A percentile compares a stretch with the other conserved stretches of the same genome.
These are phyloP conservation scores for Paecilomyces niveus DNA, from an alignment of 2,329 filamentous ascomycete genomes.

Conservation along the genomic window DNA sequence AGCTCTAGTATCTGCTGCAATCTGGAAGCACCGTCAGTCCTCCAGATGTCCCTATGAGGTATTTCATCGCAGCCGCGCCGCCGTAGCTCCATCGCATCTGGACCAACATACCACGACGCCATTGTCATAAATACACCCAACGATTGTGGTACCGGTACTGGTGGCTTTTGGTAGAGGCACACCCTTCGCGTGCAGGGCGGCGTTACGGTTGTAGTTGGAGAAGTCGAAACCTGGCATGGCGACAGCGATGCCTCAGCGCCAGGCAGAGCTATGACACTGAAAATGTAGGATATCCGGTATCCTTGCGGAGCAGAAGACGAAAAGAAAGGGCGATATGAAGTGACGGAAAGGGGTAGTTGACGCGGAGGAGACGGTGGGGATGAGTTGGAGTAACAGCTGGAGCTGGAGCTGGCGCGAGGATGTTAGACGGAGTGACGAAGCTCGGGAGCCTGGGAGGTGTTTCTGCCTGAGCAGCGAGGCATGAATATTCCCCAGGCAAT, in stretches of 20 bases:
- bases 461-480: slow-evolving; percentile 16
- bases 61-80: background rate
- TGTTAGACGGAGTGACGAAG: slow-evolving; percentile 35
- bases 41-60: background rate
- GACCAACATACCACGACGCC: slow-evolving; percentile 72
- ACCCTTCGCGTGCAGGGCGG: slow-evolving; percentile 86
- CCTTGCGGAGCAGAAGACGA: background rate
- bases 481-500: slow-evolving; percentile 5
- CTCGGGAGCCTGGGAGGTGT: slow-evolving; percentile 28
- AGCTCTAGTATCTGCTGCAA: slow-evolving; percentile 95
- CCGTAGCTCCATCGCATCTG: background rate
- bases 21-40: slow-evolving; percentile 45
- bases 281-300: background rate
- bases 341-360: slow-evolving; percentile 24
- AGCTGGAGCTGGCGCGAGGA: slow-evolving; percentile 6
- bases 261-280: slow-evolving; percentile 1
- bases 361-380: slow-evolving; percentile 31
- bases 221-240: slow-evolving; percentile 98
- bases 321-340: slow-evolving; percentile 25
- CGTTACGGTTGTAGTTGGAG: slow-evolving; percentile 99
- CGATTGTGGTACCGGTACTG: slow-evolving; percentile 97
- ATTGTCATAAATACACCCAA: slow-evolving; percentile 92
- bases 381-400: slow-evolving; percentile 13
- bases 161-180: slow-evolving; percentile 95
- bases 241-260: slow-evolving; percentile 16